phyloP scores from a whole-genome alignment of 1,139 yeast genomes.

The Kodamaea alishanica region DNA sequence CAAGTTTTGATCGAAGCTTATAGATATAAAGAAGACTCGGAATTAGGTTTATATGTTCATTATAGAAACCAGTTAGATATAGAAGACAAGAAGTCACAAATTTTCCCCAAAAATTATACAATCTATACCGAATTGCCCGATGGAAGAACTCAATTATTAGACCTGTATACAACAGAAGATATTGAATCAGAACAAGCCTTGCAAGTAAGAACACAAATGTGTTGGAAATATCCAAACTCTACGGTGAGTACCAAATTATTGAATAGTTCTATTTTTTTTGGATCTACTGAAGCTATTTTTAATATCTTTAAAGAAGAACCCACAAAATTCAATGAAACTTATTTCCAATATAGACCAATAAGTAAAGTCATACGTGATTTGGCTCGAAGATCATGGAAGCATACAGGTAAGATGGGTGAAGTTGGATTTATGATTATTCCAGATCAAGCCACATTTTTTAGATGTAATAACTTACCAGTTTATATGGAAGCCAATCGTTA shows the following conservation, averaged over 20 bases:
- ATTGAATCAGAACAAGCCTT: slow-evolving; percentile 68
- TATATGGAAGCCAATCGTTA: slow-evolving; percentile 90
- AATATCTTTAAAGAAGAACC: slow-evolving; percentile 29
- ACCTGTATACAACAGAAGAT: slow-evolving; percentile 61
- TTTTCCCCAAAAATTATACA: slow-evolving; percentile 49
- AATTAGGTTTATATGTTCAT: slow-evolving; percentile 67
- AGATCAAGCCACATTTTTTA: slow-evolving; percentile 60
- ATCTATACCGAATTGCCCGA: slow-evolving; percentile 53
- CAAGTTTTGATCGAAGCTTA: slow-evolving; percentile 82
- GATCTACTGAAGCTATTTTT: slow-evolving; percentile 51
- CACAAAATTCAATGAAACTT: slow-evolving; percentile 33
- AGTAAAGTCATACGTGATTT: slow-evolving; percentile 77
- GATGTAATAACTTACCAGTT: slow-evolving; percentile 75
- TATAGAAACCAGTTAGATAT: slow-evolving; percentile 72
- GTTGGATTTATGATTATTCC: slow-evolving; percentile 67
- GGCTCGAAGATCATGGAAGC: slow-evolving; percentile 91
- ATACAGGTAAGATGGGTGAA: slow-evolving; percentile 54
- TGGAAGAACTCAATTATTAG: slow-evolving; percentile 57
- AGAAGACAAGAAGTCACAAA: slow-evolving; percentile 63
- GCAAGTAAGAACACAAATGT: slow-evolving; percentile 77
- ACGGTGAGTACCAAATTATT: slow-evolving; percentile 72
- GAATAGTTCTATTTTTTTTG: slow-evolving; percentile 78
- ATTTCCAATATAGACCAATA: slow-evolving; percentile 47
- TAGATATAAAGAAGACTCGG: slow-evolving; percentile 61
- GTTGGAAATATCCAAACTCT: slow-evolving; percentile 82